Evolutionary conservation across 2,329 filamentous ascomycete genomes (phyloP).

Genomic region (Aspergillus fischeri): DNA sequence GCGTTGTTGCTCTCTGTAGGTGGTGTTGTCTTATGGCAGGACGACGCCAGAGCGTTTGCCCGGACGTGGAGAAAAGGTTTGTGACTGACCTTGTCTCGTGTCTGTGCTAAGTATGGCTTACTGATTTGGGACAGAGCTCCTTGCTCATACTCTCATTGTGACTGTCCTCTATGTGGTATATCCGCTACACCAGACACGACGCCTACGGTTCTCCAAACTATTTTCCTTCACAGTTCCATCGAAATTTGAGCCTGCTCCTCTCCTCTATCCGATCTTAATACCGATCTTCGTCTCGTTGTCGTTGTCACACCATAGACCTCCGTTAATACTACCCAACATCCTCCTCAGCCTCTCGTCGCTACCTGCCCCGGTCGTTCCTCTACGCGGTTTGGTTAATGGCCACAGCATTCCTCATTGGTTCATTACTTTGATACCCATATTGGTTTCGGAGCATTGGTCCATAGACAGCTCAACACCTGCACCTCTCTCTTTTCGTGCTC

Average conservation of each 20-base stretch:
- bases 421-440: constrained; percentile 66
- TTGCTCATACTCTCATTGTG: constrained; percentile 28
- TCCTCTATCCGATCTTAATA: constrained; percentile 78
- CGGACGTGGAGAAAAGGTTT: constrained; percentile 39
- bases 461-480: constrained; percentile 31
- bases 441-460: constrained; percentile 45
- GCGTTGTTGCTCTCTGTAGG: constrained; percentile 52
- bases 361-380: constrained; percentile 68
- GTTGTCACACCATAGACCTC: constrained; percentile 59
- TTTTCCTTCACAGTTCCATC: constrained; percentile 61
- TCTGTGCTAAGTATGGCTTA: neutral
- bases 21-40: constrained; percentile 36
- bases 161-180: constrained; percentile 44
- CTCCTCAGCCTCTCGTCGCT: constrained; percentile 75
- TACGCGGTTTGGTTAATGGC: constrained; percentile 52
- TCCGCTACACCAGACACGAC: constrained; percentile 44
- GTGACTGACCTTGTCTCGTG: constrained; percentile 7
- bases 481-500: constrained; percentile 28
- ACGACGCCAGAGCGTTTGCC: constrained; percentile 27
- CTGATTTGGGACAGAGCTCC: constrained; percentile 26
- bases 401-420: constrained; percentile 74
- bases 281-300: constrained; percentile 74
- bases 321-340: constrained; percentile 70
- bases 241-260: constrained; percentile 83
- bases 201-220: constrained; percentile 27